Percentiles rank a stretch among this genome's conserved stretches.
These are phyloP conservation scores for Sugiyamaella paludigena DNA, from an alignment of 1,139 yeast genomes.

Conservation along the genomic window DNA sequence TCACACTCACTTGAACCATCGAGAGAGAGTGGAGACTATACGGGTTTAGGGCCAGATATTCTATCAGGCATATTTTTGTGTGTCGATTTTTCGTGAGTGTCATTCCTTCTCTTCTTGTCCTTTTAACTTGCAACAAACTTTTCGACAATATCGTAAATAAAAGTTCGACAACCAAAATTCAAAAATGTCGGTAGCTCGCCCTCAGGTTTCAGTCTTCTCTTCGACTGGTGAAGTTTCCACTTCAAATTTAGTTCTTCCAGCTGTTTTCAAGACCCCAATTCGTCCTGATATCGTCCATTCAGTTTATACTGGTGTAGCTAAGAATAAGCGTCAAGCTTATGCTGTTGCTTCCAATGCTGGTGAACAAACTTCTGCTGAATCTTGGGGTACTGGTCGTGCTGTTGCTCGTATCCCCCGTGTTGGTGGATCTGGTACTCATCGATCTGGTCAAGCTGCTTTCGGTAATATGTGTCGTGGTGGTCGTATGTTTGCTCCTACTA, in stretches of 20 bases:
- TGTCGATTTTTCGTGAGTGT: too few species aligned
- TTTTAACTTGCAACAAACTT: conserved; percentile 10
- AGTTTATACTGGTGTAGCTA: conserved; percentile 97
- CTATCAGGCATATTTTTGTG: too few species aligned
- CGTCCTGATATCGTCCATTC: conserved; percentile 99
- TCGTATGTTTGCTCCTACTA: conserved; percentile 99
- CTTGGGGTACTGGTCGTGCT: conserved; percentile 99
- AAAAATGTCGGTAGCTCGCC: conserved; percentile 73
- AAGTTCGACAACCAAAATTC: conserved; percentile 12
- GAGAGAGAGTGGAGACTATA: too few species aligned
- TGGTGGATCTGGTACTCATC: conserved; percentile 99
- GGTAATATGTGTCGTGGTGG: conserved; percentile 99
- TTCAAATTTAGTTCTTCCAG: conserved; percentile 89
- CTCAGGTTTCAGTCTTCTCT: conserved; percentile 95
- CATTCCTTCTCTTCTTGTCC: neutral
- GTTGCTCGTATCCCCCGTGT: conserved; percentile 99
- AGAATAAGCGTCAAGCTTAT: conserved; percentile 99
- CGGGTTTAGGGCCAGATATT: too few species aligned
- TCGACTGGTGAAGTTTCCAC: conserved; percentile 84
- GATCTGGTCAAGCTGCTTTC: conserved; percentile 99
- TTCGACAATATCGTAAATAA: conserved; percentile 6
- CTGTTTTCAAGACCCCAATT: conserved; percentile 99
- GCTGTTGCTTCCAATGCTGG: conserved; percentile 99
- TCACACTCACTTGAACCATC: too few species aligned
- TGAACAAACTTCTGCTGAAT: conserved; percentile 99